Evolutionary conservation across 2,329 filamentous ascomycete genomes (phyloP), one percentile per base, ranked within the genome.

Genomic region (Fusarium albosuccineum): DNA sequence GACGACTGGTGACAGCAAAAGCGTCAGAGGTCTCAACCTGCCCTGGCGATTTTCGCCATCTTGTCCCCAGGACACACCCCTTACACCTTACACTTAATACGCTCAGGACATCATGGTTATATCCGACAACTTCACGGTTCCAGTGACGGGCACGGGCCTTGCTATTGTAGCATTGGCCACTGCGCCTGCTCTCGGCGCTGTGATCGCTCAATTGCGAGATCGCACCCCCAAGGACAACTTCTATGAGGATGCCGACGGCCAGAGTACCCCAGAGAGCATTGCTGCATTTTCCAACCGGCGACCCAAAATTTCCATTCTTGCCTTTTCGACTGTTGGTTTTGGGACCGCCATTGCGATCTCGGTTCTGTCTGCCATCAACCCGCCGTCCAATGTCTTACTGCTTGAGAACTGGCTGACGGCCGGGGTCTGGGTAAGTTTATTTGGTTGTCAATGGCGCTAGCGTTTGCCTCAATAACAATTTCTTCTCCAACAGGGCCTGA

Each of bases 241-340:
- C 11, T 94, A 94, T 72, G 81, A 89, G 69, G 92, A 94, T 73
- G 79, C 84, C 64, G 92, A 94, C 77, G 92, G 92, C 49, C 82
- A 85, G 66, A 90, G 89, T 33, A 91, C 88, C 0, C 83, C 86
- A 40, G 88, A 91, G 73, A 88, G 89, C 2, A 75, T 88, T 53
- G 83, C 83, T 22, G 82, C 82, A 39, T 94, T 90, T 73, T 91
- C 90, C 29, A 85, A 87, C 66, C 86, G 81, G 59, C 71, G 83
- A 59, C 84, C 89, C 55, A 91, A 90, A 73, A 64, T 80, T 5
- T 74, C 82, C 22, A 81, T 92, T 44, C 73, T 87, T 5, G 34
- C 87, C 4, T 82, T 87, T n/a, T 85, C 88, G 0, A 57, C 82
- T 11, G 61, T 82, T 37, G 90, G 89, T 2, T 77, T 87, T 13